Evolutionary conservation across 2,329 filamentous ascomycete species (phyloP), one percentile per base, ranked within the genome.

Genomic region (Hymenoscyphus linearis): DNA sequence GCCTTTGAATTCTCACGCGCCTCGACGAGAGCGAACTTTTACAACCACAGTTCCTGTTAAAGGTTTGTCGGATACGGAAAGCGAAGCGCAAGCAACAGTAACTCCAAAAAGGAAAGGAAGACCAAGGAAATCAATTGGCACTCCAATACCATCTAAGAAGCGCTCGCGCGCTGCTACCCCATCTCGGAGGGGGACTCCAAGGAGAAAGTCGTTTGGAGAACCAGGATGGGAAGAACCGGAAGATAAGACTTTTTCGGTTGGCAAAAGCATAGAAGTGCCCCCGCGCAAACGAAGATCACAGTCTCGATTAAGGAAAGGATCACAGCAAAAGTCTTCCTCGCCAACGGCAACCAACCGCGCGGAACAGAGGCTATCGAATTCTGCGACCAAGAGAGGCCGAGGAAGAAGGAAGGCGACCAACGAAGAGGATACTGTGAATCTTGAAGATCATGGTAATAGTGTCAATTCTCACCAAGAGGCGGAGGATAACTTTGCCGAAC

Each of bases 31-130:
- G 57, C 60, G 67, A 34, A 73, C 70, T 10, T 71, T 67, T 16
- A 73, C 71, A 1, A 74, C 70, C 13, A 73, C 64, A 10, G 64
- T 73, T 35, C 71, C 71, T 3, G 59, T 73, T 14, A 73, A 72
- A 52, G 71, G 71, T 3, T 66, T 73, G 13, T 71, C 70, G 4
- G 72, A 74, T 44, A 67, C 69, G 1, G 71, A 53, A 16, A 63
- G 65, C 52, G 66, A 71, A 50, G 57, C 59, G 14, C 60, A 67
- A 25, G 44, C 59, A 31, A 50, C 60, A 22, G 58, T 71, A 22
- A 70, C 71, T 31, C 76, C 77, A 0, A 76, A 77, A 1, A 75
- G 74, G 64, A 74, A 71, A 68, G 76, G 76, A 22, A 72, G 77
- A 52, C 76, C 76, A 36, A 73, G 74, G 53, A 80, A 79, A 65